These are phyloP conservation scores for Coniochaeta hoffmannii DNA, from an alignment of 2,329 filamentous ascomycete species.

Conservation along the genomic window DNA sequence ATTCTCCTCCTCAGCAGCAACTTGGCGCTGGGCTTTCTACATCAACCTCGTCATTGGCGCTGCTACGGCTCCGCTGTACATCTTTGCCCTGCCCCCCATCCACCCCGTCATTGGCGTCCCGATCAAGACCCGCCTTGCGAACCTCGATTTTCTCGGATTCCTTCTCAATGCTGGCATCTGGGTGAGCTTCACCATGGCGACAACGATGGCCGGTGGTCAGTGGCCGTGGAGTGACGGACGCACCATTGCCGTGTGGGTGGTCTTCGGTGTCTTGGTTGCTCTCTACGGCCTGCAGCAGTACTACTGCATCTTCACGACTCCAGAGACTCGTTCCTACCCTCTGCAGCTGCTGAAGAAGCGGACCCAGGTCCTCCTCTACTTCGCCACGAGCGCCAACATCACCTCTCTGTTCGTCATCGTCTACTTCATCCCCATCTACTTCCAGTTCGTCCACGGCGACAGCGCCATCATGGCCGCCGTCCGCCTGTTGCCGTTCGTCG, in stretches of 20 bases:
- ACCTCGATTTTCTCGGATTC: slow-evolving; percentile 38
- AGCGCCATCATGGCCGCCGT: slow-evolving; percentile 28
- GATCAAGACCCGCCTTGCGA: slow-evolving; percentile 2
- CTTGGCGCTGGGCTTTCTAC: slow-evolving; percentile 36
- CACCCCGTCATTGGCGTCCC: background rate
- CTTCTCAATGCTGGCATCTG: slow-evolving; percentile 32
- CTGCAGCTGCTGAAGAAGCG: slow-evolving; percentile 29
- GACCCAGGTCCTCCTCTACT: slow-evolving; percentile 32
- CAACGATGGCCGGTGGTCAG: slow-evolving; percentile 38
- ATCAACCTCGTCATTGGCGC: slow-evolving; percentile 40
- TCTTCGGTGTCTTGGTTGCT: slow-evolving; percentile 31
- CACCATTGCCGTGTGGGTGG: slow-evolving; percentile 36
- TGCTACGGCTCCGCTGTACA: slow-evolving; percentile 7
- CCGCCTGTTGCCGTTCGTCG: slow-evolving; percentile 27
- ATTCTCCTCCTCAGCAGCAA: slow-evolving; percentile 23
- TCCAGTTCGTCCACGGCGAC: slow-evolving; percentile 38
- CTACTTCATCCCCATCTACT: slow-evolving; percentile 46
- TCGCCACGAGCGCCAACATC: slow-evolving; percentile 23
- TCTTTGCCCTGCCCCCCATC: background rate
- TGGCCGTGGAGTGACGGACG: slow-evolving; percentile 39
- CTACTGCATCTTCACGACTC: slow-evolving; percentile 30
- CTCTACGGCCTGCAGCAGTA: slow-evolving; percentile 35
- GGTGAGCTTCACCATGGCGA: slow-evolving; percentile 34
- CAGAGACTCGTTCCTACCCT: slow-evolving; percentile 32
- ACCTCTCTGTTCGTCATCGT: slow-evolving; percentile 27